Percentiles rank a stretch among this genome's conserved stretches.
phyloP scores from a whole-genome alignment of 176 grass and related monocot genomes.

The Oryza rufipogon region DNA sequence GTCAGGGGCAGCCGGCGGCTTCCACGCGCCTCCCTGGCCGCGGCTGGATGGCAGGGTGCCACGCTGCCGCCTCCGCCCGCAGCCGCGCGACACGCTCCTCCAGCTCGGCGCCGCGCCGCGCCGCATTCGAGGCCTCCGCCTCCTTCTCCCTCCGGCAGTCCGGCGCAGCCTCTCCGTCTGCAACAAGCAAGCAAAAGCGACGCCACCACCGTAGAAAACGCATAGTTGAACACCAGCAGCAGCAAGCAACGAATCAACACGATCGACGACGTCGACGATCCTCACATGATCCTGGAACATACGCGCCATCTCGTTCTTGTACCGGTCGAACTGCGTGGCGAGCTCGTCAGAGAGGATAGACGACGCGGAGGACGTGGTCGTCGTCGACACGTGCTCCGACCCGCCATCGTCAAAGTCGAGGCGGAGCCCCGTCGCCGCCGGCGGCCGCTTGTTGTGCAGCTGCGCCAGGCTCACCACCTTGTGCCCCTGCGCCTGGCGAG shows the following conservation, averaged over 20 bases:
- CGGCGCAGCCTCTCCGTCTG: slow-evolving; percentile 62
- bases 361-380: slow-evolving; percentile 33
- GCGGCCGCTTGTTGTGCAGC: slow-evolving; percentile 38
- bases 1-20: too few species aligned
- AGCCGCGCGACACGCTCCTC: slow-evolving; percentile 62
- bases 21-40: too few species aligned
- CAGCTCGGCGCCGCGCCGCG: slow-evolving; percentile 48
- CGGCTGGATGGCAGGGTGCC: slow-evolving; percentile 31
- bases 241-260: not conserved
- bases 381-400: slow-evolving; percentile 36
- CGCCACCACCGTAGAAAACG: not conserved
- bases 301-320: slow-evolving; percentile 61
- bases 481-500: slow-evolving; percentile 11
- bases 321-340: slow-evolving; percentile 54
- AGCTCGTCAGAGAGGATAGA: slow-evolving; percentile 54
- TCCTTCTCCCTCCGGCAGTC: slow-evolving; percentile 52
- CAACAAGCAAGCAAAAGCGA: not conserved
- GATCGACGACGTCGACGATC: not conserved
- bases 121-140: slow-evolving; percentile 52
- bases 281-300: slow-evolving; percentile 75
- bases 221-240: not conserved
- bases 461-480: slow-evolving; percentile 47
- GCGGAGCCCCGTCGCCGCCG: slow-evolving; percentile 50
- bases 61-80: slow-evolving; percentile 53
- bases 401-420: slow-evolving; percentile 51